Evolutionary conservation across 495 filamentous ascomycete genomes (phyloP), one percentile per base, ranked within the genome.

Genomic region (Diplogelasinospora grovesii): DNA sequence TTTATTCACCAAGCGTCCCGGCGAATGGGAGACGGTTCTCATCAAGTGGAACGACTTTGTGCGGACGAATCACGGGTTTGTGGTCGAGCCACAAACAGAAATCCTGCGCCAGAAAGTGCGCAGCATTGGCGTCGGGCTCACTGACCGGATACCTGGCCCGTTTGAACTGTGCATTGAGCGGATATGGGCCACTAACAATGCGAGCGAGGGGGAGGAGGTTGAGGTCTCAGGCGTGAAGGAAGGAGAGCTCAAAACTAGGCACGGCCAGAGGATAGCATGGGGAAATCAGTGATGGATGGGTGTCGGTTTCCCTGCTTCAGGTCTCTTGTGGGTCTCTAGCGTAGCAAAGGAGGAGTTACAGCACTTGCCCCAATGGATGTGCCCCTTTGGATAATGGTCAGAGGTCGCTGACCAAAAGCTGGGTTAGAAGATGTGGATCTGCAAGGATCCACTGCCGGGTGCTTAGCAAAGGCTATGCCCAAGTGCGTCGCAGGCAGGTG

Each of bases 31-130:
- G 70, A 94, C 89, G 7, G 75, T 96, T 18, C 54, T 94, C 33
- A 81, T 98, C 37, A 84, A 84, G 28, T 90, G 88, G 70, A 80
- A 80, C 57, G 84, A 93, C 31, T 97, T 98, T 60, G 90, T 97
- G 38, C 77, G 93, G 36, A 98, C 93, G 23, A 96, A 95, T 59
- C 71, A 89, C 52, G 92, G 92, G 13, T 73, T 80, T 43, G 85
- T 95, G 0, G 78, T 95, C 8, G 88, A 97, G 68, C 92, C 89
- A 18, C 89, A 95, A 69, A 78, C 79, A 7, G 86, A 90, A 57
- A 78, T 96, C 46, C 57, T 95, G 56, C 78, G 83, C 36, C 81
- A 93, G 56, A 85, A 83, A 53, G 80, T 98, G 27, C 74, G 77
- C 56, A 90, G 82, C 27, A 67, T 98, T 13, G 92, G 92, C 9